Base-by-base conservation (phyloP, 139 green algal species). In the Tetradesmus obliquus region DNA sequence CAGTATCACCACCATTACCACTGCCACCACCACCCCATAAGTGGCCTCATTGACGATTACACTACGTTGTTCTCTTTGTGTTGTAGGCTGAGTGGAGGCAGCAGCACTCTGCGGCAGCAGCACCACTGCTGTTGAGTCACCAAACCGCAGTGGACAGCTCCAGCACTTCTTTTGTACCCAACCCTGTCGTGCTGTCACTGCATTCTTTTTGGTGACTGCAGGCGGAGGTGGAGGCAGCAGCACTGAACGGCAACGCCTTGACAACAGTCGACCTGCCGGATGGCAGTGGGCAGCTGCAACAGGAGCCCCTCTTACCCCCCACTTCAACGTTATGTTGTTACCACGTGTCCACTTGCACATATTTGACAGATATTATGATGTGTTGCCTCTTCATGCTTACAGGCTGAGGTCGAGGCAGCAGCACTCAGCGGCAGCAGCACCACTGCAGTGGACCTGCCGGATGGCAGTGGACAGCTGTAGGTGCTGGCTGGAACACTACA, bases 391-490 rank as follows among this genome's bases (percentile, higher is more conserved):
- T n/a, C n/a, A n/a, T n/a, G n/a, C n/a, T n/a, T n/a, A n/a, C n/a
- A 89, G 55, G 96, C 96, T 1, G 96, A 97, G 92, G 5, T 97
- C 55, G 95, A 96, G 85, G 94, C 94, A 20, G 95, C 95, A 13
- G 84, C 86, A 0, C 84, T 24, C 3, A 85, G 93, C 72, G 95
- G 95, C 19, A 84, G 83, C 10, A 83, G 55, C 32, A 88, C 32
- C 8, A 85, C 91, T 10, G 17, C 79, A 13, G 90, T 96, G 10
- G 55, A 89, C 55, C 84, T 96, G 13, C 82, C 89, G 15, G 84
- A 96, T 54, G 94, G 95, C 19, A 93, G 95, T 17, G 54, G 17
- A n/a, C 79, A 76, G 32, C 84, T 96, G 74, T n/a, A n/a, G n/a
- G n/a, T n/a, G n/a, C n/a, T n/a, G n/a, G n/a, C n/a, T n/a, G n/a